Conservation (phyloP, 495 filamentous ascomycete genomes). For the Choiromyces venosus region DNA sequence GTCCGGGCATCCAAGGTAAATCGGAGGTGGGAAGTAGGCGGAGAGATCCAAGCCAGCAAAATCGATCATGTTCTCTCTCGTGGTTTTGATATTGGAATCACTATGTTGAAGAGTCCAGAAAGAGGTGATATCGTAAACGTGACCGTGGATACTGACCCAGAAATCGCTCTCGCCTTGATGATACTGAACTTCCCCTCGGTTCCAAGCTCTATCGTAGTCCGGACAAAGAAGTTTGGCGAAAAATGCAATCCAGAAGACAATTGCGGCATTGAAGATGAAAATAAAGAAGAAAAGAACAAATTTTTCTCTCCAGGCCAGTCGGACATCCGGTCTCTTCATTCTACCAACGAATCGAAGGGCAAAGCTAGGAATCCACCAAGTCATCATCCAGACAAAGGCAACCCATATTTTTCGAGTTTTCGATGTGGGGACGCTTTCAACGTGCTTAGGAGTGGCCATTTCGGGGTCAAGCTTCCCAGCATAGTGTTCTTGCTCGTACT, state of each 20-base stretch:
- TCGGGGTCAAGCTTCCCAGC: conserved; percentile 65
- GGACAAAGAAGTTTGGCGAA: conserved; percentile 85
- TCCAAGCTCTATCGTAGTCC: conserved; percentile 87
- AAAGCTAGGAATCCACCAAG: conserved; percentile 93
- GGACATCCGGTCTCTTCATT: conserved; percentile 95
- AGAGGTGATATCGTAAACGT: conserved; percentile 76
- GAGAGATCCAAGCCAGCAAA: conserved; percentile 74
- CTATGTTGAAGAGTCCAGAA: conserved; percentile 84
- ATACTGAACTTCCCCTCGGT: conserved; percentile 59
- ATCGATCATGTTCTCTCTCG: conserved; percentile 61
- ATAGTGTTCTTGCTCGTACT: conserved; percentile 45
- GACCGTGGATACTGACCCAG: conserved; percentile 81
- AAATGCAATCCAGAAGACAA: conserved; percentile 88
- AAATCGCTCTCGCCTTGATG: conserved; percentile 72
- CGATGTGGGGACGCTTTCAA: conserved; percentile 64
- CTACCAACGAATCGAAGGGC: conserved; percentile 72
- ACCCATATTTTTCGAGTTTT: conserved; percentile 69
- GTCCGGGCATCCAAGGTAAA: conserved; percentile 64
- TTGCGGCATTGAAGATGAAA: conserved; percentile 68
- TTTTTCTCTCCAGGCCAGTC: conserved; percentile 97
- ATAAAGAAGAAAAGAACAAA: conserved; percentile 76
- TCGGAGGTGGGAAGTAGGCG: conserved; percentile 75
- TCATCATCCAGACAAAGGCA: conserved; percentile 71
- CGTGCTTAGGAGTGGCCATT: conserved; percentile 65
- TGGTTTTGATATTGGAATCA: conserved; percentile 56